Percentiles rank a stretch among this genome's conserved stretches.
Conservation (phyloP, 2,329 filamentous ascomycete species). For the Chalaropsis thielavioides region DNA sequence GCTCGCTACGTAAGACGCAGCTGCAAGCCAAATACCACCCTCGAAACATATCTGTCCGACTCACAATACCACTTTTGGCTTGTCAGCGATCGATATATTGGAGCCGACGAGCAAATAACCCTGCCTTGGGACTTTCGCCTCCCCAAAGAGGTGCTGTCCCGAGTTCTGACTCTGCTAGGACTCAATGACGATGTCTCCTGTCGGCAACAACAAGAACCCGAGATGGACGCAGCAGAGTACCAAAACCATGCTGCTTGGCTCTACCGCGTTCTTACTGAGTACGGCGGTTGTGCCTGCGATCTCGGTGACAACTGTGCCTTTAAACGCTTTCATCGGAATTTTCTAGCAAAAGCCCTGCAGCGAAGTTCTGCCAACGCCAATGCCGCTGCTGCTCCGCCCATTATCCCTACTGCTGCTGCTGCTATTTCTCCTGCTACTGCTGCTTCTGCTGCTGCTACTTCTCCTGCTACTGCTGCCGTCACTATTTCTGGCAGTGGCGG, state of each 20-base stretch:
- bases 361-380: conserved; percentile 20
- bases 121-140: conserved; percentile 54
- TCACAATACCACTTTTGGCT: conserved; percentile 83
- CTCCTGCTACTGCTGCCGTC: neutral
- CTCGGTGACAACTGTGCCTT: conserved; percentile 48
- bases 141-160: conserved; percentile 38
- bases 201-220: conserved; percentile 30
- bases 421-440: neutral
- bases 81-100: conserved; percentile 64
- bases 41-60: conserved; percentile 74
- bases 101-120: conserved; percentile 47
- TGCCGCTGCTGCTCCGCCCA: conserved; percentile 12
- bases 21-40: conserved; percentile 73
- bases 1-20: conserved; percentile 85
- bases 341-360: conserved; percentile 31
- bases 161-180: conserved; percentile 45
- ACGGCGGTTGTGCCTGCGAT: conserved; percentile 66
- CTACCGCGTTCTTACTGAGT: conserved; percentile 56
- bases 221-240: conserved; percentile 46
- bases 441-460: neutral
- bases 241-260: conserved; percentile 49
- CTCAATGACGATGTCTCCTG: conserved; percentile 46
- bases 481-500: neutral
- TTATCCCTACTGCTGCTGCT: conserved; percentile 18
- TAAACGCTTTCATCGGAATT: conserved; percentile 46